phyloP scores from a whole-genome alignment of 2,329 filamentous ascomycete species.

The Dothistroma pini region DNA sequence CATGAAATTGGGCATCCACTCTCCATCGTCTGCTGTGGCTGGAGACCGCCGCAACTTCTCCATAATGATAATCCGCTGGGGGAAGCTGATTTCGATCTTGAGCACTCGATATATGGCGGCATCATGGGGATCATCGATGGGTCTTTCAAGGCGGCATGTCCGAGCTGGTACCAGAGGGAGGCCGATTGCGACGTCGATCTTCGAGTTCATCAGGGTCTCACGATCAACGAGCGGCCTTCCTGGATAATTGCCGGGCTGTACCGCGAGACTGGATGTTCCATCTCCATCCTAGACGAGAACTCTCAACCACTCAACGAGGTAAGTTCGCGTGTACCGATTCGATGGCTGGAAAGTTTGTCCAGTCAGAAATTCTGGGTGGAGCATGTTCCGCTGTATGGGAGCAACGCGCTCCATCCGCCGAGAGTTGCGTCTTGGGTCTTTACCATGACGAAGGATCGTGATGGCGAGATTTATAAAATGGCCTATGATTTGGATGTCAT shows the following conservation, averaged over 20 bases:
- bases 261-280: neutral
- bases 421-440: neutral
- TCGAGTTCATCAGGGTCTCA: neutral
- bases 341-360: neutral
- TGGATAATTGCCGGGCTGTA: neutral
- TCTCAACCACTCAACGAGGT: neutral
- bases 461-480: neutral
- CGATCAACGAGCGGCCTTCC: neutral
- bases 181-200: neutral
- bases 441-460: neutral
- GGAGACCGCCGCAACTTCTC: neutral
- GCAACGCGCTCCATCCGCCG: neutral
- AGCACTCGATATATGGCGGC: neutral
- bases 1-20: neutral
- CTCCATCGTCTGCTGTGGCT: neutral
- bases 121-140: neutral
- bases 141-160: neutral
- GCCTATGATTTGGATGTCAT: neutral
- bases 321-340: neutral
- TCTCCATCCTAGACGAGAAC: neutral
- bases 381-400: neutral
- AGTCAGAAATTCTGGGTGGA: neutral
- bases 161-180: neutral
- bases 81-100: neutral
- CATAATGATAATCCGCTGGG: neutral